A percentile compares a stretch with the other conserved stretches of the same genome.
phyloP scores from a whole-genome alignment of 179 eudicot genomes.

The Spinacia oleracea region DNA sequence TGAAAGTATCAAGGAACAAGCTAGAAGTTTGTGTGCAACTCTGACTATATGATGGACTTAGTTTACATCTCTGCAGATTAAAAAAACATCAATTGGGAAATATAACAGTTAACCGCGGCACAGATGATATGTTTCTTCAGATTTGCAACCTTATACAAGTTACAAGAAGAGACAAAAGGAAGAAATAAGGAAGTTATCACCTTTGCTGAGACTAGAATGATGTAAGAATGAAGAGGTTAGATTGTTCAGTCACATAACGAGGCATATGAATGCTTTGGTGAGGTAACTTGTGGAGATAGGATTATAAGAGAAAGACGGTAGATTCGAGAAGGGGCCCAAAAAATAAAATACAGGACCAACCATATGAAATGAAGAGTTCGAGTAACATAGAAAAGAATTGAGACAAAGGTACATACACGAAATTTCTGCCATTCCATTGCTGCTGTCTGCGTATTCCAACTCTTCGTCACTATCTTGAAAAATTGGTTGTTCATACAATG shows the following conservation, averaged over 20 bases:
- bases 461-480: slow-evolving; percentile 95
- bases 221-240: neutral
- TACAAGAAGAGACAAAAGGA: neutral
- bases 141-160: neutral
- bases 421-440: slow-evolving; percentile 53
- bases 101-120: neutral
- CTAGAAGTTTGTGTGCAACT: neutral
- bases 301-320: slow-evolving; percentile 9
- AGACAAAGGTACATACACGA: slow-evolving; percentile 40
- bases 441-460: slow-evolving; percentile 88
- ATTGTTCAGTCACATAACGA: neutral
- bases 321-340: neutral
- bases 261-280: neutral
- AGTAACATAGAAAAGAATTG: neutral
- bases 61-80: neutral
- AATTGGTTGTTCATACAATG: slow-evolving; percentile 75
- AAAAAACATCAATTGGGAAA: neutral
- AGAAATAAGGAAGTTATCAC: neutral
- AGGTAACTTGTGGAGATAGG: neutral
- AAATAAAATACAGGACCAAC: neutral
- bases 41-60: slow-evolving; percentile 3
- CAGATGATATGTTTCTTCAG: neutral
- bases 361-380: neutral
- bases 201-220: neutral
- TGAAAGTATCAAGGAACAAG: neutral